Base-by-base conservation (phyloP, 2,329 filamentous ascomycete species). In the Ceratocystis lukuohia region DNA sequence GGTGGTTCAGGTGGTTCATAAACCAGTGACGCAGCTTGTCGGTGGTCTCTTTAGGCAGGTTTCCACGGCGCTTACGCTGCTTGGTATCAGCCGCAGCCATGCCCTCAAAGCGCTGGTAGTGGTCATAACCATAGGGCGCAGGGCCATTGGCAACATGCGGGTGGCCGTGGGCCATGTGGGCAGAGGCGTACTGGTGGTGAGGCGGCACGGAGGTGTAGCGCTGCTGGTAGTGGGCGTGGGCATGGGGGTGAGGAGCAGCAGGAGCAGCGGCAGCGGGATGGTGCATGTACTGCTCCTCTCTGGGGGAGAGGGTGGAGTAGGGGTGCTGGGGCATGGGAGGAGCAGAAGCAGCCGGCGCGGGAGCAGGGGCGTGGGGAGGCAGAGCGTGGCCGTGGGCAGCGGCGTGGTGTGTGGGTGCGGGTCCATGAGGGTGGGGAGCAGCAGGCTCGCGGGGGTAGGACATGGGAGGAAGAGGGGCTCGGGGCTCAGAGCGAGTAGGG, bases 21-120 rank as follows among this genome's bases (percentile, higher is more conserved):
- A 95, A 92, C 91, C 91, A 96, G 0, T 83, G 79, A 65, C 88
- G 84, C 50, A 96, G 79, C 70, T 89, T 86, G 73, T 92, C 88
- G 0, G 91, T 96, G 0, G 90, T 89, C 65, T 91, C 88, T 73
- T 95, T 95, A n/a, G 91, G 91, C 2, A 96, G 79, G 72, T 96
- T 96, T 1, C 91, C 91, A 48, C 91, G 82, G 64, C 91, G 81
- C 74, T 84, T 86, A 41, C 83, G 77, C 70, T 80, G 80, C 73
- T 81, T 83, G 67, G 72, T 76, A 66, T 82, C 80, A 1, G 73
- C 75, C 20, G 72, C 73, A 65, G 76, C 74, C 69, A 74, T 74
- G 25, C 76, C 74, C 62, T 77, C 74, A 25, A 76, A 76, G 12
- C 77, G 76, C 69, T 77, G 74, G 68, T 76, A 78, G 41, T 81